Evolutionary conservation across 441 rosid genomes (phyloP).

Genomic region (Populus trichocarpa): DNA sequence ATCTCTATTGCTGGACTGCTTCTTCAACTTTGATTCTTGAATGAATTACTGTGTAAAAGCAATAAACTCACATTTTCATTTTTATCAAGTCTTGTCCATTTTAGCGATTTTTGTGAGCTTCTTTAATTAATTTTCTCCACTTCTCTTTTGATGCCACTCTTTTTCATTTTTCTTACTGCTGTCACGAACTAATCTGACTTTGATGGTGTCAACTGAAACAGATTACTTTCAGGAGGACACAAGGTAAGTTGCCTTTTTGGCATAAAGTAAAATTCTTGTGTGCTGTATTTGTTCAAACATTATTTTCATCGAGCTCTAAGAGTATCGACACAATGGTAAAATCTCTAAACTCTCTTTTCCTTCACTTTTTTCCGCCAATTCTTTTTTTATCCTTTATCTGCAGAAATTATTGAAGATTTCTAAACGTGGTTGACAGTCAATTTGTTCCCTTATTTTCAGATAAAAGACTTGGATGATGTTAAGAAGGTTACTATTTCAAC

Average conservation of each 20-base stretch:
- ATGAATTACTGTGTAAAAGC: neutral
- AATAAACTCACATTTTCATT: too few relatives aligned
- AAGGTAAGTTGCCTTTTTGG: constrained; percentile 94
- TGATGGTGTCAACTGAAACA: constrained; percentile 27
- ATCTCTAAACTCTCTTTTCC: neutral
- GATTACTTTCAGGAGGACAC: constrained; percentile 76
- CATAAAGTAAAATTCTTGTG: constrained; percentile 77
- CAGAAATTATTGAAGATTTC: neutral
- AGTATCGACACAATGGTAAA: constrained; percentile 84
- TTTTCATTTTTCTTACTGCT: neutral
- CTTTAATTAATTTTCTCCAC: neutral
- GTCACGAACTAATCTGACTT: neutral
- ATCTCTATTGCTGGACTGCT: neutral
- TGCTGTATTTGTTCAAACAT: constrained; percentile 69
- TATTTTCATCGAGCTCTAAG: constrained; percentile 75
- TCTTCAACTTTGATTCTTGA: neutral
- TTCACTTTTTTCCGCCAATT: neutral
- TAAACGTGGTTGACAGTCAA: constrained; percentile 9
- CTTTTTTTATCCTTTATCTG: neutral
- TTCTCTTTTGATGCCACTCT: neutral
- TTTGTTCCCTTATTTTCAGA: constrained; percentile 33
- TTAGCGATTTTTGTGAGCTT: neutral
- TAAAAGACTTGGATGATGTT: constrained; percentile 60
- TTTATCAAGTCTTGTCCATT: neutral
- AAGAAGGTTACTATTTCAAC: constrained; percentile 72